These are phyloP conservation scores for Xylariaceae sp. DNA, from an alignment of 2,329 filamentous ascomycete species.

Conservation along the genomic window DNA sequence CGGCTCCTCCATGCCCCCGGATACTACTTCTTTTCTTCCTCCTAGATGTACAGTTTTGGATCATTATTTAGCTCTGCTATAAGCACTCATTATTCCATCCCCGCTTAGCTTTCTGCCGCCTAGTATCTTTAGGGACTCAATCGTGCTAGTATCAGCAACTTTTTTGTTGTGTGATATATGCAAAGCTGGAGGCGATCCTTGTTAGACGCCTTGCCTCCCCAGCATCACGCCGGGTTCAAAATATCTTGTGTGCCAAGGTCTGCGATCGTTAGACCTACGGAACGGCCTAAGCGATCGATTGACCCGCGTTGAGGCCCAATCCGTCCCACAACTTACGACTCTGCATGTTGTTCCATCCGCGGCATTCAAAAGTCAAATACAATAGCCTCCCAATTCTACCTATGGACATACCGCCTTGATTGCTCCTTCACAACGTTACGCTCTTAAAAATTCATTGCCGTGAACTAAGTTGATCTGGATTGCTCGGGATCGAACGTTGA, in stretches of 20 bases:
- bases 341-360: constrained; percentile 3
- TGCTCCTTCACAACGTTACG: not conserved
- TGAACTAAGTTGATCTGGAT: not conserved
- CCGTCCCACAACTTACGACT: constrained; percentile 4
- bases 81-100: constrained; percentile 9
- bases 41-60: constrained; percentile 11
- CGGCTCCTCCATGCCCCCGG: constrained; percentile 25
- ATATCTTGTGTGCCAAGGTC: constrained; percentile 6
- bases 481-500: not conserved
- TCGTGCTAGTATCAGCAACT: constrained; percentile 4
- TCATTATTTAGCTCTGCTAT: constrained; percentile 13
- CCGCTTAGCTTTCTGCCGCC: not conserved
- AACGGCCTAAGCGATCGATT: not conserved
- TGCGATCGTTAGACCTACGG: constrained; percentile 7
- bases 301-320: not conserved
- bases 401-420: not conserved
- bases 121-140: not conserved
- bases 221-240: constrained; percentile 10
- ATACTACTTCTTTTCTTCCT: constrained; percentile 22
- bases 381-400: not conserved
- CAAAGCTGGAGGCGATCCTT: constrained; percentile 6
- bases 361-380: constrained; percentile 7
- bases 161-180: constrained; percentile 16
- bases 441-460: not conserved
- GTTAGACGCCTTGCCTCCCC: constrained; percentile 18